Conservation (phyloP, 2,329 filamentous ascomycete genomes). For the Clonostachys rosea region DNA sequence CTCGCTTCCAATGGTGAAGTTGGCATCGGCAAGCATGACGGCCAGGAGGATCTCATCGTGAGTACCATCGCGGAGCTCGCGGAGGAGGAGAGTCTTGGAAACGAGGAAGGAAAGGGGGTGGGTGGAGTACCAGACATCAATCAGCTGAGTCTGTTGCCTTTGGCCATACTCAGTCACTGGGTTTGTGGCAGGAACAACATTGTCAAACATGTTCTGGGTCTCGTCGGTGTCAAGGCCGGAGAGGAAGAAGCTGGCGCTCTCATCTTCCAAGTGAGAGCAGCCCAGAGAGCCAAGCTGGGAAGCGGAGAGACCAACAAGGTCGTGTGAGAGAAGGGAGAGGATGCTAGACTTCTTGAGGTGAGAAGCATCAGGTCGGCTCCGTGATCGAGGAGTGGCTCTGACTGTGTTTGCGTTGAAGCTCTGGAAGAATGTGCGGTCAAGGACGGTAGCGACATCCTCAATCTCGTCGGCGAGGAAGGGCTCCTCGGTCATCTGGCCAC, state of each 20-base stretch:
- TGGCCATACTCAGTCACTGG: conserved; percentile 20
- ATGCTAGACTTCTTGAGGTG: conserved; percentile 14
- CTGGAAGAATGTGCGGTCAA: conserved; percentile 20
- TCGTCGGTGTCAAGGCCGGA: conserved; percentile 17
- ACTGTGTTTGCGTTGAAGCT: conserved; percentile 10
- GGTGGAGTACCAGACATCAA: conserved; percentile 33
- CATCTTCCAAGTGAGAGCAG: conserved; percentile 16
- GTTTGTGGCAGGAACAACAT: conserved; percentile 8
- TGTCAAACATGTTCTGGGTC: conserved; percentile 22
- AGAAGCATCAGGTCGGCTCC: background rate
- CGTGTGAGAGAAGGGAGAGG: conserved; percentile 18
- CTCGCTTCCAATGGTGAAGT: conserved; percentile 21
- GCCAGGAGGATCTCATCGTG: conserved; percentile 31
- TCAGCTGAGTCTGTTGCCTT: conserved; percentile 24
- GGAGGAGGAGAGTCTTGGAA: conserved; percentile 32
- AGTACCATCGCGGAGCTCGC: conserved; percentile 28
- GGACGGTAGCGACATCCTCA: conserved; percentile 18
- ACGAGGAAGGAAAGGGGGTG: conserved; percentile 32
- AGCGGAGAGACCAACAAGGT: conserved; percentile 20
- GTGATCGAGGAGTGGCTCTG: background rate
- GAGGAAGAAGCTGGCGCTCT: conserved; percentile 15
- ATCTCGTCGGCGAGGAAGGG: conserved; percentile 5
- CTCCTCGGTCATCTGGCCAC: conserved; percentile 12
- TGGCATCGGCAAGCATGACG: conserved; percentile 30
- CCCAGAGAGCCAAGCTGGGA: conserved; percentile 21